Evolutionary conservation across 345 rosid species (phyloP), one percentile per base, ranked within the genome.

Genomic region (Gossypium sturtianum): DNA sequence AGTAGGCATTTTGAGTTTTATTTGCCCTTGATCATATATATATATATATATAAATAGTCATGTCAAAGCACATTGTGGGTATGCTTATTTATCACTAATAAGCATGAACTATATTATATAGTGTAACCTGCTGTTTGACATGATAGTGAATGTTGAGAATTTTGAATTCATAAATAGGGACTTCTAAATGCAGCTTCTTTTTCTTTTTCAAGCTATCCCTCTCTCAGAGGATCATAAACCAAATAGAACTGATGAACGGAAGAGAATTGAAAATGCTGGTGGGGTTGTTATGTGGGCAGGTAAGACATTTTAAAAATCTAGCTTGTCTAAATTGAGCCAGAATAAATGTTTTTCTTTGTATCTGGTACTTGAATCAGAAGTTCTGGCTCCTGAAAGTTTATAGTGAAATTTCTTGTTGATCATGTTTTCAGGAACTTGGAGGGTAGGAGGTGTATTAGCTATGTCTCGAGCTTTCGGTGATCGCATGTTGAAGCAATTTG

Each of bases 241-340:
- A 67, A 93, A 95, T 67, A 91, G 98, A 90, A 90, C 88, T 63
- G 99, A 96, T 75, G 99, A 93, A 74, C 87, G 99, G 78, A 88
- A 93, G 89, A 81, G 99, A 86, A 91, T 96, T 65, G 98, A 96
- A 88, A 93, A 67, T 74, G 98, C 98, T 59, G 97, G 98, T 47
- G 99, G 99, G 12, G 84, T 90, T 75, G 91, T 96, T 61, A 90
- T 93, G 99, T 96, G 99, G 99, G 97, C 98, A 78, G 99, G 99
- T 96, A 88, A 80, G 19, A 22, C 59, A 64, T 34, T 17, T 76
- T 74, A 57, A 19, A 20, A 25, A 57, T 22, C 61, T 54, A 54
- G 59, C 59, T 54, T 19, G 59, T 54, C 16, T 51, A 19, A 53
- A 47, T 41, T 73, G 66, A 53, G 52, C 45, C 10, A 43, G n/a